Evolutionary conservation across 495 filamentous ascomycete genomes (phyloP).

Genomic region (Aspergillus panamensis): DNA sequence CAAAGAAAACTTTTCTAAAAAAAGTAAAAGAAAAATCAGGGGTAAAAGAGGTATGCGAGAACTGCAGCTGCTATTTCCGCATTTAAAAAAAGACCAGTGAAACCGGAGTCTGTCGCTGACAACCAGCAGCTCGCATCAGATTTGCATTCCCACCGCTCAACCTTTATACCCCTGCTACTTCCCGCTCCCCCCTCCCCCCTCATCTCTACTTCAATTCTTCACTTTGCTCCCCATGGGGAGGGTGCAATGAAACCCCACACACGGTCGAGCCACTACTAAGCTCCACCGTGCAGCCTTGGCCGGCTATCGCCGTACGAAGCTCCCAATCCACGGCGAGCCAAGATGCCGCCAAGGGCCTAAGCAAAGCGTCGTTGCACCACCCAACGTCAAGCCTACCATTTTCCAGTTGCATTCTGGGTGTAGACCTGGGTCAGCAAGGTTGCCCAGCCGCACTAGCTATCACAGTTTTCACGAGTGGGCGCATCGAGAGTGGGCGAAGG

Average conservation of each 20-base stretch:
- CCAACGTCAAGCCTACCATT: not conserved
- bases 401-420: not conserved
- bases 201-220: not conserved
- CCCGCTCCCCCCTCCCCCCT: not conserved
- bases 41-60: not conserved
- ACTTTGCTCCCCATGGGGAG: slow-evolving; percentile 8
- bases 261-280: not conserved
- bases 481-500: not conserved
- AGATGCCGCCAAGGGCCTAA: slow-evolving; percentile 22
- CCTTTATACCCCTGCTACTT: slow-evolving; percentile 2
- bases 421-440: slow-evolving; percentile 3
- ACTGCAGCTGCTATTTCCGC: not conserved
- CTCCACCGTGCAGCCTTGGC: not conserved
- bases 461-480: slow-evolving; percentile 2
- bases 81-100: not conserved
- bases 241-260: slow-evolving; percentile 5
- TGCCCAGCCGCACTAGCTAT: slow-evolving; percentile 8
- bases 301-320: slow-evolving; percentile 15
- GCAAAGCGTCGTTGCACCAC: slow-evolving; percentile 19
- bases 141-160: not conserved
- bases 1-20: not conserved
- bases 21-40: not conserved
- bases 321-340: slow-evolving; percentile 21
- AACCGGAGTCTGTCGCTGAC: not conserved
- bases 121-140: not conserved